Base-by-base conservation (phyloP, 2,329 filamentous ascomycete genomes). In the Botrytis deweyae region DNA sequence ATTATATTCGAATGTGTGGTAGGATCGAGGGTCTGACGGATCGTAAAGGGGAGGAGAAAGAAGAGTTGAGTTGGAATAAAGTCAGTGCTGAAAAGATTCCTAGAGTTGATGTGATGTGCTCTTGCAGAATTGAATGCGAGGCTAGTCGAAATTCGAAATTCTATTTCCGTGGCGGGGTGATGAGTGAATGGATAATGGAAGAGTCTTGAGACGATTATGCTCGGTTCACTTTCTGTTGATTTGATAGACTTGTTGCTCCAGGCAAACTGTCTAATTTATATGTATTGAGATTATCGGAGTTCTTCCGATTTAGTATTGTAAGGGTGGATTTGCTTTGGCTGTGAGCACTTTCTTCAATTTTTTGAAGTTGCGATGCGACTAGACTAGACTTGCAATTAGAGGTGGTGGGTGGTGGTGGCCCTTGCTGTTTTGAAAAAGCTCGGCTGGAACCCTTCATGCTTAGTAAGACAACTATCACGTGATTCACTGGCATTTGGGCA, bases 91-190 rank as follows among this genome's bases (percentile, higher is more conserved):
- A 70, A 38, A 70, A 61, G 38, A 29, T 36, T 70, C 29, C n/a
- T 33, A 42, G 61, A 42, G 61, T 72, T 55, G 49, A 64, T 73
- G 38, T 49, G 49, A 64, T 73, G 38, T 68, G 38, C 59, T 74
- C 25, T 75, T 72, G 46, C 62, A 68, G 65, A 66, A 61, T 63
- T 66, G 46, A 52, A 67, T 68, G 62, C 49, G 29, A 66, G 49
- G 63, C 71, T 68, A 68, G 71, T 72, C 64, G 70, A 72, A 72
- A 44, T 72, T 72, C 64, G 70, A 72, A 72, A 44, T 72, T 72
- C 71, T 55, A 58, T 38, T 68, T 61, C 42, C 29, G 64, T 72
- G 52, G 71, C 63, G 71, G 71, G 71, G 63, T 61, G 46, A 52
- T 40, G 70, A 38, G 63, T 72, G 38, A 59, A 44, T 58, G 29